A percentile compares a stretch with the other conserved stretches of the same genome.
Evolutionary conservation across 2,329 filamentous ascomycete species (phyloP).

Genomic region (Alternaria burnsii): DNA sequence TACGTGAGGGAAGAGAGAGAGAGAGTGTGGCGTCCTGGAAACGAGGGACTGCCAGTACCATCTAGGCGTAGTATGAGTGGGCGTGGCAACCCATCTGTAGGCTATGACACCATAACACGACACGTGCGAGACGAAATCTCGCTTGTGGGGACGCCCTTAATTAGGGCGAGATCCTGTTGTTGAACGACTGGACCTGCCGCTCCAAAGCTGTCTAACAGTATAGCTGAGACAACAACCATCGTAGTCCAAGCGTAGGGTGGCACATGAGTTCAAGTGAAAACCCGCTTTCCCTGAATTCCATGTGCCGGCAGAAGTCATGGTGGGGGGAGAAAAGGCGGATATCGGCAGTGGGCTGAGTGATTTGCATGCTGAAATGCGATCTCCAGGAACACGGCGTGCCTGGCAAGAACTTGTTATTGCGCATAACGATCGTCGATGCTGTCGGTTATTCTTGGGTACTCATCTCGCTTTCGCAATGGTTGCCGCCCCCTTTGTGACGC

Average conservation of each 20-base stretch:
- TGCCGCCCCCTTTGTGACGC: constrained; percentile 7
- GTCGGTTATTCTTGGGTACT: not conserved
- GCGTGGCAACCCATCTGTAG: not conserved
- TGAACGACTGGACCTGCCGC: constrained; percentile 2
- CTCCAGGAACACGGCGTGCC: constrained; percentile 8
- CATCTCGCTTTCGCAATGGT: constrained; percentile 2
- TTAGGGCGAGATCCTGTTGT: not conserved
- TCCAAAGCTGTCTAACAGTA: constrained; percentile 3
- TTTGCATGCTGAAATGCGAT: constrained; percentile 14
- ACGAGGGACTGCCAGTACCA: not conserved
- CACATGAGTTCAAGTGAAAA: not conserved
- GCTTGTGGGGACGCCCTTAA: not conserved
- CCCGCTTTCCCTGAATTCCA: not conserved
- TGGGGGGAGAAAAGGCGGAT: constrained; percentile 3
- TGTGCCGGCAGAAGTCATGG: constrained; percentile 5
- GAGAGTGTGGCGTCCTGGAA: not conserved
- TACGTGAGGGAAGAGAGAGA: not conserved
- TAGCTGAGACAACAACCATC: not conserved
- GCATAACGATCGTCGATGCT: constrained; percentile 14
- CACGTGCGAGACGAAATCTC: not conserved
- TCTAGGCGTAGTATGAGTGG: not conserved
- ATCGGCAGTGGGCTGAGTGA: constrained; percentile 9
- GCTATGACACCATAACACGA: not conserved
- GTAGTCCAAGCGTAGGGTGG: not conserved
- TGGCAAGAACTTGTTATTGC: constrained; percentile 13